Conservation (phyloP, 345 rosid species). For the Sapria himalayana region DNA sequence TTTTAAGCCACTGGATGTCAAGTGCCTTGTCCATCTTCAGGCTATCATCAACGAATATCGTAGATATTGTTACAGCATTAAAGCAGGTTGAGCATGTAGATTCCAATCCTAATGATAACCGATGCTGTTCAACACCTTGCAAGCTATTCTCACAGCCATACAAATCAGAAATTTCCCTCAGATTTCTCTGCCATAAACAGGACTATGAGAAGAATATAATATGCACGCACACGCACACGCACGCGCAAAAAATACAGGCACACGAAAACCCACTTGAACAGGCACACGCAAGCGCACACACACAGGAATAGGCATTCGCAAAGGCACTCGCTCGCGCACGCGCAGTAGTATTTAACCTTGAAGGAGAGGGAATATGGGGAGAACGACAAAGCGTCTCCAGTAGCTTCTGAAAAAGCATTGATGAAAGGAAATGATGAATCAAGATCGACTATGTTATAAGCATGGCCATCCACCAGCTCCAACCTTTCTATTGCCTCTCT, state of each 20-base stretch:
- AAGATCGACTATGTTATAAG: slow-evolving; percentile 54
- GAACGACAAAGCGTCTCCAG: slow-evolving; percentile 48
- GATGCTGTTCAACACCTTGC: slow-evolving; percentile 46
- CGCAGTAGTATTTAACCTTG: too few relatives aligned
- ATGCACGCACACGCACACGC: too few relatives aligned
- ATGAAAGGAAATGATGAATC: slow-evolving; percentile 56
- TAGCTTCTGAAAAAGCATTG: slow-evolving; percentile 52
- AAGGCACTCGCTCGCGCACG: too few relatives aligned
- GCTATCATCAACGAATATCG: slow-evolving; percentile 78
- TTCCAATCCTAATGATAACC: slow-evolving; percentile 30
- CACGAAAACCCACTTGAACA: too few relatives aligned
- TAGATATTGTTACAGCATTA: slow-evolving; percentile 53
- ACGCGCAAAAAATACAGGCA: too few relatives aligned
- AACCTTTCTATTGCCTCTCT: slow-evolving; percentile 30
- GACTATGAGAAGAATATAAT: too few relatives aligned
- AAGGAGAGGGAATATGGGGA: slow-evolving; percentile 57
- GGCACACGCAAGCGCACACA: too few relatives aligned
- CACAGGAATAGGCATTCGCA: too few relatives aligned
- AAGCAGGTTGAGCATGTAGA: slow-evolving; percentile 44
- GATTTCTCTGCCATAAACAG: slow-evolving; percentile 38
- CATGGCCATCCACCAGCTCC: slow-evolving; percentile 61
- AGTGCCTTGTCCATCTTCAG: slow-evolving; percentile 53
- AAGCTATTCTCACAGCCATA: slow-evolving; percentile 47
- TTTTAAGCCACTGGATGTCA: slow-evolving; percentile 49
- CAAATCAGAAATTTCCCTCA: slow-evolving; percentile 53